phyloP scores from a whole-genome alignment of 208 protist genomes.

The Tetramitus jugosus region DNA sequence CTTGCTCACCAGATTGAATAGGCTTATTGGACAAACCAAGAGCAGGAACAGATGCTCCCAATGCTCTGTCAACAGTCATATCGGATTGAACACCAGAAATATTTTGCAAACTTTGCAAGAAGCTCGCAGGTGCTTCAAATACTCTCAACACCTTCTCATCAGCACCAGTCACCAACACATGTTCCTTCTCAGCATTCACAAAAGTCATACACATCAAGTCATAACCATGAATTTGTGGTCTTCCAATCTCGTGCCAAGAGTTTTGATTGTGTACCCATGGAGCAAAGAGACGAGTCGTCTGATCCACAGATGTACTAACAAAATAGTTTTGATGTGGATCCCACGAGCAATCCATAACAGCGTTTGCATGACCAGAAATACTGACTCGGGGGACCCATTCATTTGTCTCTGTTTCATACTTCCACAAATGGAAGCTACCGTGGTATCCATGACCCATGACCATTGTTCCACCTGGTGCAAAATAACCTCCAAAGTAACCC shows the following conservation, averaged over 20 bases:
- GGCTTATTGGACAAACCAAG: constrained; percentile 54
- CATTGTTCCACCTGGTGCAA: not conserved
- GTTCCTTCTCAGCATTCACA: constrained; percentile 23
- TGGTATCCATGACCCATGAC: not conserved
- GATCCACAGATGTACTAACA: constrained; percentile 32
- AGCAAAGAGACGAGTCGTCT: constrained; percentile 38
- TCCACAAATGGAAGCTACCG: constrained; percentile 19
- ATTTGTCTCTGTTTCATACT: not conserved
- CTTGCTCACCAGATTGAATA: constrained; percentile 26
- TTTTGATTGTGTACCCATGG: not conserved
- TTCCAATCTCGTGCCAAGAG: constrained; percentile 48
- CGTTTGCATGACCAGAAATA: constrained; percentile 22
- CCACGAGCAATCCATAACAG: constrained; percentile 24
- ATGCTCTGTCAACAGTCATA: constrained; percentile 1
- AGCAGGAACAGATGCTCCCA: constrained; percentile 43
- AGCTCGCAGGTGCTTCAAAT: constrained; percentile 25
- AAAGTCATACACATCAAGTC: constrained; percentile 45
- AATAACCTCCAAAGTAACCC: constrained; percentile 5
- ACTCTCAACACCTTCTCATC: constrained; percentile 48
- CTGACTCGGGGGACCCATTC: not conserved
- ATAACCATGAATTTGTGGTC: constrained; percentile 56
- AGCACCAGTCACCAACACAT: constrained; percentile 40
- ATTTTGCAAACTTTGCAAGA: constrained; percentile 15
- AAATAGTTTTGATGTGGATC: constrained; percentile 21
- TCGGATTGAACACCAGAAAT: not conserved